Percentiles rank a stretch among this genome's conserved stretches.
phyloP scores from a whole-genome alignment of 345 rosid species.

The Sonneratia caseolaris region DNA sequence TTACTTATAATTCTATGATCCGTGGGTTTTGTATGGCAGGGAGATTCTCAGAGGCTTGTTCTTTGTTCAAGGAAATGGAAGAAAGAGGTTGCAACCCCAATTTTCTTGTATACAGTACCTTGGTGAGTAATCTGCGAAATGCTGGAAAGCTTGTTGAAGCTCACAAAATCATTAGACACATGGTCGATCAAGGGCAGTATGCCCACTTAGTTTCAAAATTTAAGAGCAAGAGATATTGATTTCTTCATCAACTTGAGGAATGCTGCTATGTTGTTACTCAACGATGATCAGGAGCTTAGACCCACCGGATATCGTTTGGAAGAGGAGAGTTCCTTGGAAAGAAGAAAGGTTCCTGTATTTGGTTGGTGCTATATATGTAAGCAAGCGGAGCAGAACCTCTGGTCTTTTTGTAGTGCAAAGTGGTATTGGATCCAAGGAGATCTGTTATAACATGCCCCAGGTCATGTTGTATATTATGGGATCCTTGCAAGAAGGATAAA shows the following conservation, averaged over 20 bases:
- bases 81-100: slow-evolving; percentile 75
- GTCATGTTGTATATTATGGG: too few relatives aligned
- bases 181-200: slow-evolving; percentile 67
- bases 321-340: not conserved
- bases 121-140: slow-evolving; percentile 55
- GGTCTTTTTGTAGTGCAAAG: not conserved
- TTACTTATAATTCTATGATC: slow-evolving; percentile 82
- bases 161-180: slow-evolving; percentile 47
- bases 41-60: slow-evolving; percentile 59
- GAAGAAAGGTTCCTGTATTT: not conserved
- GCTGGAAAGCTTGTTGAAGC: slow-evolving; percentile 77
- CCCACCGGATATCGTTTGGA: not conserved
- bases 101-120: slow-evolving; percentile 73
- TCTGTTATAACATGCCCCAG: too few relatives aligned
- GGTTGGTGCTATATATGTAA: not conserved
- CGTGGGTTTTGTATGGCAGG: slow-evolving; percentile 70
- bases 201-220: slow-evolving; percentile 48
- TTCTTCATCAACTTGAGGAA: too few relatives aligned
- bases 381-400: not conserved
- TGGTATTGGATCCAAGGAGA: not conserved
- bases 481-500: too few relatives aligned
- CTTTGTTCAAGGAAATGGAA: slow-evolving; percentile 76
- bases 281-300: not conserved
- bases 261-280: too few relatives aligned
- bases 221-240: slow-evolving; percentile 29